Evolutionary conservation across 1,139 yeast species (phyloP), one percentile per base, ranked within the genome.

Genomic region (Taphrina populina): DNA sequence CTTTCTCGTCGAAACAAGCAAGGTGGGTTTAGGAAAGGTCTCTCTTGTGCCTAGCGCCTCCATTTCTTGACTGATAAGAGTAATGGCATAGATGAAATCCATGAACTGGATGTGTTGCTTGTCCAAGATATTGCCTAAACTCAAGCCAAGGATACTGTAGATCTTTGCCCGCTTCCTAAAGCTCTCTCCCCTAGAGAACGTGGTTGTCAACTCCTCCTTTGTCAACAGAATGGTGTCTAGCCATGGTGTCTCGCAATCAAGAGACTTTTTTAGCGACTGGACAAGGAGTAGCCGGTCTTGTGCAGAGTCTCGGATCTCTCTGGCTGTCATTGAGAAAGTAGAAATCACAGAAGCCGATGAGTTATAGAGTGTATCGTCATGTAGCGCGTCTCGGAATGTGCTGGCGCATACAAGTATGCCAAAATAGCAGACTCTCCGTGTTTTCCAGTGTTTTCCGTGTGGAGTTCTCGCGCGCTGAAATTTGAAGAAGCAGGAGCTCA

Each of bases 181-280:
- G 15, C 17, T 15, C 17, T 23, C 27, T 4, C 13, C 37, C 17
- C 17, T 30, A 4, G 26, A 15, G 15, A 43, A 43, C 6, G 27
- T 23, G 7, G 47, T 26, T 5, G 15, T 29, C 7, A 43, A 15
- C 20, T 43, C 35, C 6, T 24, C 17, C 26, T 20, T 24, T 6
- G 47, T n/a, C 11, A 43, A 37, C 27, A 43, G 27, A 27, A 43
- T 43, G 13, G 47, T 43, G 27, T 43, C 36, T 10, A 43, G 15
- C 47, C 47, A 43, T 19, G 27, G 47, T 5, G 47, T 7, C 4
- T 29, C 13, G 36, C 47, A 35, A 8, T 29, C 37, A 6, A 43
- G 27, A 11, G 37, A 35, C 29, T 20, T 29, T 4, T 37, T 24
- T 37, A 43, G 27, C 3, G 13, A 19, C 1, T 43, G 29, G 11